Conservation (phyloP, 129 eudicot species). For the Flaveria sonorensis region DNA sequence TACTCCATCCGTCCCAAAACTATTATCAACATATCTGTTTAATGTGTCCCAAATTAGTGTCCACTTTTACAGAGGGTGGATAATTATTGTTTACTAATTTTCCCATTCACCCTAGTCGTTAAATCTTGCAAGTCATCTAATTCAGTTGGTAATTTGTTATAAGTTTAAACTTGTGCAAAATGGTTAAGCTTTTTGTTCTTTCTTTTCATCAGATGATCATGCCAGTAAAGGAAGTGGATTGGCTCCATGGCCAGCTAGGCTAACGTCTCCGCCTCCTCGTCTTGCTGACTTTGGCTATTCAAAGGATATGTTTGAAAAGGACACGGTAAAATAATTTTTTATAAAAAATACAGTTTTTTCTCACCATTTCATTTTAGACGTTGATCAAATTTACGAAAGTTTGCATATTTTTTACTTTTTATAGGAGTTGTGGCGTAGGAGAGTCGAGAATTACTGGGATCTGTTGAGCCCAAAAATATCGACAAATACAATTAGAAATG, state of each 20-base stretch:
- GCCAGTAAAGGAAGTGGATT: conserved; percentile 80
- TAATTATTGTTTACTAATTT: conserved; percentile 1
- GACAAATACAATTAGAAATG: conserved; percentile 73
- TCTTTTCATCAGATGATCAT: conserved; percentile 71
- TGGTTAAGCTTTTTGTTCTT: not conserved
- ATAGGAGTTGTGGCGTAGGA: conserved; percentile 81
- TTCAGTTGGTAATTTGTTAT: not conserved
- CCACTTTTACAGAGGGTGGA: not conserved
- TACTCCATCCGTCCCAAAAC: not conserved
- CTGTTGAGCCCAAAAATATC: conserved; percentile 81
- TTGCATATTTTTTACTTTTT: not conserved
- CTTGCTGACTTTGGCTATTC: conserved; percentile 96
- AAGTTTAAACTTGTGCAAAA: conserved; percentile 19
- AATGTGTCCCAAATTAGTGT: not conserved
- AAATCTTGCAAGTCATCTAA: no score
- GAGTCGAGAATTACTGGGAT: conserved; percentile 90
- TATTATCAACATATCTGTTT: not conserved
- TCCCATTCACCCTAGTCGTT: not conserved
- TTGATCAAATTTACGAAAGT: not conserved
- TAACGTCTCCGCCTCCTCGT: conserved; percentile 94
- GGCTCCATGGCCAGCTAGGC: conserved; percentile 97
- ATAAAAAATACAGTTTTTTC: not conserved
- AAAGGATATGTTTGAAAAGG: conserved; percentile 78
- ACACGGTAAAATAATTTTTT: conserved; percentile 53
- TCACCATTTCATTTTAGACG: not conserved